Evolutionary conservation across 345 rosid genomes (phyloP).

Genomic region (Populus simonii): DNA sequence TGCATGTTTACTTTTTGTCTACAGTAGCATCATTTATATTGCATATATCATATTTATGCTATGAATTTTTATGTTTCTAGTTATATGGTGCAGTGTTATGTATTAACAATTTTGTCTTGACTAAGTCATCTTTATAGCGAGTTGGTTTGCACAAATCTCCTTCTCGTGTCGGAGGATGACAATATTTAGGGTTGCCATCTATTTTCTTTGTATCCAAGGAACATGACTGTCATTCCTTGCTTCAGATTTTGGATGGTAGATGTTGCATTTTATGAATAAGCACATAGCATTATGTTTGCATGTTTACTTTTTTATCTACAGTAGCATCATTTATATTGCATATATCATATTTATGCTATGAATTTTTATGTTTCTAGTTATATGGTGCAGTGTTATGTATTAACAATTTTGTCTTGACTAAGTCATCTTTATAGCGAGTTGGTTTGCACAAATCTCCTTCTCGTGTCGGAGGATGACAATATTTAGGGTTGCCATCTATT

Average conservation of each 20-base stretch:
- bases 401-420: too few species aligned
- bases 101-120: not conserved
- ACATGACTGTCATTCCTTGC: not conserved
- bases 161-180: constrained; percentile 43
- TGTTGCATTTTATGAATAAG: not conserved
- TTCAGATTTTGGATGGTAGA: constrained; percentile 28
- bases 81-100: not conserved
- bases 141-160: not conserved
- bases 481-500: constrained; percentile 11
- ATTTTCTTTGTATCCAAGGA: constrained; percentile 3
- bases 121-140: not conserved
- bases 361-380: too few species aligned
- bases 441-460: not conserved
- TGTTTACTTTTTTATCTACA: not conserved
- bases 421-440: too few species aligned
- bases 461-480: constrained; percentile 44
- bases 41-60: too few species aligned
- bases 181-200: constrained; percentile 18
- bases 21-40: too few species aligned
- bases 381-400: too few species aligned
- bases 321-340: not conserved
- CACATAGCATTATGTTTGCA: too few species aligned
- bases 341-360: not conserved
- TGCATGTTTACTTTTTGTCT: too few species aligned
- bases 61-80: too few species aligned